A percentile compares a stretch with the other conserved stretches of the same genome.
These are phyloP conservation scores for Aureobasidium sp. DNA, from an alignment of 2,329 filamentous ascomycete species.

Conservation along the genomic window DNA sequence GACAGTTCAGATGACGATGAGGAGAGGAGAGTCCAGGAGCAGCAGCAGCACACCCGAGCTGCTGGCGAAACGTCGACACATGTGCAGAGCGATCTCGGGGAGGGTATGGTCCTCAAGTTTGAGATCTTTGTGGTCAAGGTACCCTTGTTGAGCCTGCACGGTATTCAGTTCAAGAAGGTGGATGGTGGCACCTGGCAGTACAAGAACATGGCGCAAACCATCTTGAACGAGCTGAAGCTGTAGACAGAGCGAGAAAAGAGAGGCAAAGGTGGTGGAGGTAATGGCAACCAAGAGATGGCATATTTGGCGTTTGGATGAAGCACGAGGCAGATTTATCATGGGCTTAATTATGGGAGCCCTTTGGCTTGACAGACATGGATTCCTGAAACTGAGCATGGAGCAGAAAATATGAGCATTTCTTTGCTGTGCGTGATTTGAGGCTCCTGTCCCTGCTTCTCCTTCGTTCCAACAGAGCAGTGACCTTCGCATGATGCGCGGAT, in stretches of 20 bases:
- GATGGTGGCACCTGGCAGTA: conserved; percentile 96
- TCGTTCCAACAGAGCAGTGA: too few species aligned
- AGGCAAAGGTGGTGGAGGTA: conserved; percentile 4
- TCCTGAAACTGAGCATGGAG: background rate
- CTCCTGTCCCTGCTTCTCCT: too few species aligned
- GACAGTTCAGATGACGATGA: conserved; percentile 53
- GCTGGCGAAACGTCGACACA: conserved; percentile 87
- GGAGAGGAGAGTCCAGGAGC: conserved; percentile 3
- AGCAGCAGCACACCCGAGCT: conserved; percentile 36
- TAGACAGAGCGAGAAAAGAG: conserved; percentile 37
- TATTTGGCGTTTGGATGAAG: conserved; percentile 9
- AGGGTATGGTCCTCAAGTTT: conserved; percentile 77
- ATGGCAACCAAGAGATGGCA: background rate
- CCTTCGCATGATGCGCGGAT: background rate
- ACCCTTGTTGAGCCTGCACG: conserved; percentile 82
- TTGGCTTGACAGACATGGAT: background rate
- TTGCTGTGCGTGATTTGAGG: too few species aligned
- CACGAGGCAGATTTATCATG: conserved; percentile 9
- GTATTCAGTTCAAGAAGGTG: conserved; percentile 96
- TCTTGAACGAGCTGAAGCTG: conserved; percentile 76
- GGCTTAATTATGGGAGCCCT: background rate
- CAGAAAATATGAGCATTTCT: background rate
- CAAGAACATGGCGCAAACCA: conserved; percentile 96
- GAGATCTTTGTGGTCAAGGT: conserved; percentile 98
- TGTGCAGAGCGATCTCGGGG: conserved; percentile 81